These are phyloP conservation scores for Neofusicoccum cordaticola DNA, from an alignment of 2,329 filamentous ascomycete species.

Conservation along the genomic window DNA sequence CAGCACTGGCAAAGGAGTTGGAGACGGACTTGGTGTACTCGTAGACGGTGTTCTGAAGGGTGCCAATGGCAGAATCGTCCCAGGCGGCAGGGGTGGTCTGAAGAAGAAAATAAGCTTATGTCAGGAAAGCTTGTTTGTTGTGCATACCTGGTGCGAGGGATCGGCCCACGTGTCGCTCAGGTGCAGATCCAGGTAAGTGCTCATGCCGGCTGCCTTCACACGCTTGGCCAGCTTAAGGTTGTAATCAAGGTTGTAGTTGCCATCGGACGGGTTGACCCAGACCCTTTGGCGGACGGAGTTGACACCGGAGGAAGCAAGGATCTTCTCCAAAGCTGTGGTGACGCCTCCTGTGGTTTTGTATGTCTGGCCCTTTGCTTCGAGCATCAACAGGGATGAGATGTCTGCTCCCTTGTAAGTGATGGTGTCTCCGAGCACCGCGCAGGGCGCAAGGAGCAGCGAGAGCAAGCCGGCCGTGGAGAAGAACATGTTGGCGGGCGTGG, in stretches of 20 bases:
- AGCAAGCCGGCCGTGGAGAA: background rate
- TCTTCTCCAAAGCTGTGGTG: constrained; percentile 58
- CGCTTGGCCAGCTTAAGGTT: constrained; percentile 65
- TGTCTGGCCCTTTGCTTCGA: constrained; percentile 59
- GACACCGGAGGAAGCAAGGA: constrained; percentile 60
- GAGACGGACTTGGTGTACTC: constrained; percentile 65
- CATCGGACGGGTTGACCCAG: constrained; percentile 59
- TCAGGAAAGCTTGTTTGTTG: constrained; percentile 13
- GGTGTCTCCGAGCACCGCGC: constrained; percentile 4
- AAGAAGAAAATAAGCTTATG: background rate
- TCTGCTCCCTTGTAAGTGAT: constrained; percentile 66
- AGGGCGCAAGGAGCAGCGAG: background rate
- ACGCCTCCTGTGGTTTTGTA: constrained; percentile 59
- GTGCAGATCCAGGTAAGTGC: constrained; percentile 64
- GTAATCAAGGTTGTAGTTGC: constrained; percentile 67
- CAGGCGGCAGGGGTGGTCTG: constrained; percentile 59
- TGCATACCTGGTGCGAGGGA: constrained; percentile 54
- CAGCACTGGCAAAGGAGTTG: constrained; percentile 58
- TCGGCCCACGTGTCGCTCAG: constrained; percentile 71
- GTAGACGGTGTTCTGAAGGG: constrained; percentile 62
- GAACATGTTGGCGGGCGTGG: background rate
- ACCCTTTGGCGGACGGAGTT: constrained; percentile 69
- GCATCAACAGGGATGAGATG: constrained; percentile 65
- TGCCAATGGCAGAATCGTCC: constrained; percentile 56
- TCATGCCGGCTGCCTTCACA: constrained; percentile 60